Evolutionary conservation across 345 rosid genomes (phyloP).

Genomic region (Corchorus capsularis): DNA sequence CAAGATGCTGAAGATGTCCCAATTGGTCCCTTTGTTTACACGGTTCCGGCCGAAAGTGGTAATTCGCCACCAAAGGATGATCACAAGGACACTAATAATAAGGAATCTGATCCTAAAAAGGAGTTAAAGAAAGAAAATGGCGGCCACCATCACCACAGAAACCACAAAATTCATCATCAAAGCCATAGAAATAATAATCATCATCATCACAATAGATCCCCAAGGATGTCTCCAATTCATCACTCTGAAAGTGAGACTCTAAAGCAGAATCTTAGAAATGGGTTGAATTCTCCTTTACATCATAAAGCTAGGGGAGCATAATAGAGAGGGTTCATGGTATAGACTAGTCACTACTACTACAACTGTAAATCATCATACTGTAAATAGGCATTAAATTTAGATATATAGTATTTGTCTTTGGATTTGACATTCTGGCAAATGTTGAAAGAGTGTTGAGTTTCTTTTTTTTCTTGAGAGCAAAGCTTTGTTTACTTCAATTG

Average conservation of each 20-base stretch:
- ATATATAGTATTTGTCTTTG: neutral
- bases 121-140: slow-evolving; percentile 39
- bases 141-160: slow-evolving; percentile 30
- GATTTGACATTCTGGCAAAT: slow-evolving; percentile 5
- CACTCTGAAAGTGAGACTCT: slow-evolving; percentile 30
- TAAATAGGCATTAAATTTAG: neutral
- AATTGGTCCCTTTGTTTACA: slow-evolving; percentile 62
- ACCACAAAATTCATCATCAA: neutral
- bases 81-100: slow-evolving; percentile 10
- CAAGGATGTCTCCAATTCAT: slow-evolving; percentile 30
- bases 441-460: neutral
- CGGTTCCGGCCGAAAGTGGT: slow-evolving; percentile 48
- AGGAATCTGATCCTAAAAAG: slow-evolving; percentile 34
- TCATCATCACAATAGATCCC: slow-evolving; percentile 27
- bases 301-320: slow-evolving; percentile 12
- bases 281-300: slow-evolving; percentile 44
- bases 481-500: slow-evolving; percentile 2
- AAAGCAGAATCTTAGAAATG: slow-evolving; percentile 30
- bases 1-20: slow-evolving; percentile 57
- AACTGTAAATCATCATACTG: slow-evolving; percentile 6
- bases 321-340: too few relatives aligned
- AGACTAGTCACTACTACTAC: neutral
- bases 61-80: slow-evolving; percentile 17
- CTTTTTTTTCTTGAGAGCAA: neutral
- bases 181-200: slow-evolving; percentile 21